phyloP scores from a whole-genome alignment of 2,329 filamentous ascomycete genomes.

The Beauveria varroae region DNA sequence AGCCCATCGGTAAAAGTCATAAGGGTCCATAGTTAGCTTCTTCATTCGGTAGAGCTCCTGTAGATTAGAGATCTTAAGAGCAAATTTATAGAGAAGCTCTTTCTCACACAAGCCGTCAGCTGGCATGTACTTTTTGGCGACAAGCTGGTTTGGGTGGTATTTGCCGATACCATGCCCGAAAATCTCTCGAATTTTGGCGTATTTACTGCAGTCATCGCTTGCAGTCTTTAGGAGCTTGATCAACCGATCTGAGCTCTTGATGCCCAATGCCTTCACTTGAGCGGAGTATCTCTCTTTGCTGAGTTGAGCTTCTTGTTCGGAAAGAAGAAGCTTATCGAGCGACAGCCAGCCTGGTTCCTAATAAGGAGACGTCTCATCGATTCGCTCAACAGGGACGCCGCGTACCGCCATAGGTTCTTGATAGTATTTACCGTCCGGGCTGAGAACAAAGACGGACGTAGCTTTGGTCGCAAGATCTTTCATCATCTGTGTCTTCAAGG shows the following conservation, averaged over 20 bases:
- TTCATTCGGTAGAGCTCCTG: conserved; percentile 17
- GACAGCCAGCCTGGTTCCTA: conserved; percentile 26
- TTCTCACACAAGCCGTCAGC: conserved; percentile 24
- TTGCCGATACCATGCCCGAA: conserved; percentile 20
- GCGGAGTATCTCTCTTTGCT: conserved; percentile 13
- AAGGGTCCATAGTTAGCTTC: conserved; percentile 28
- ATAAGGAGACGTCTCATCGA: conserved; percentile 22
- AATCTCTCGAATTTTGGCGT: conserved; percentile 26
- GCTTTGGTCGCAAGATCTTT: not conserved
- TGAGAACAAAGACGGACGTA: conserved; percentile 16
- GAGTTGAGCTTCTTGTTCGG: conserved; percentile 17
- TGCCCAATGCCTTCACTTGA: not conserved
- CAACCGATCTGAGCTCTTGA: not conserved
- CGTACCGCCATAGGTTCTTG: conserved; percentile 18
- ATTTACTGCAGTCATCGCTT: conserved; percentile 26
- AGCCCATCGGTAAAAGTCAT: conserved; percentile 28
- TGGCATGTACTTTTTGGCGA: conserved; percentile 26
- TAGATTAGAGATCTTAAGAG: conserved; percentile 26
- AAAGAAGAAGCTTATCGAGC: conserved; percentile 21
- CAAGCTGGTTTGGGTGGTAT: conserved; percentile 31
- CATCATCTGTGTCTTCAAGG: not conserved
- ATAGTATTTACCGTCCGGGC: conserved; percentile 19
- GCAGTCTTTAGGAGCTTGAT: conserved; percentile 18
- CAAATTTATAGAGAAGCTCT: conserved; percentile 29
- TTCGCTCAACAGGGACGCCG: conserved; percentile 21